Evolutionary conservation across 805 yeast species (phyloP), one percentile per base, ranked within the genome.

Genomic region (Schizosaccharomyces octosporus): DNA sequence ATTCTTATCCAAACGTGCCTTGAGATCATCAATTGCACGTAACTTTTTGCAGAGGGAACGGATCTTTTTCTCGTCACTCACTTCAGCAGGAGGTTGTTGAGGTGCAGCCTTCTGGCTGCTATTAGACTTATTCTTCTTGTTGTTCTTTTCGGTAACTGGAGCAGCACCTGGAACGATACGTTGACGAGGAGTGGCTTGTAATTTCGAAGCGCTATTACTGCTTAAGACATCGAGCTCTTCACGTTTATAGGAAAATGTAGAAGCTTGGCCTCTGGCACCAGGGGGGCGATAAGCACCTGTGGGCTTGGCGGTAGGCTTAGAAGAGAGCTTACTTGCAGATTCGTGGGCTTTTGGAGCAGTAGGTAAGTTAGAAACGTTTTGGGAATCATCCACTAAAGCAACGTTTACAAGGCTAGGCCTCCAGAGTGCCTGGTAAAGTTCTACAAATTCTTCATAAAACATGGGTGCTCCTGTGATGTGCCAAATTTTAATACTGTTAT

Each of bases 281-380:
- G 99, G 98, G 29, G 98, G 98, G 71, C 95, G 81, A 71, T 93
- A 93, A 54, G 97, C 97, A 61, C 96, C 95, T 41, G 80, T 78
- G 61, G 89, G 83, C 69, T 83, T 84, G 62, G 78, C 70, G 21
- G 75, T 71, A 43, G 66, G 63, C 68, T 74, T 65, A 69, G 78
- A 66, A 24, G 73, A 66, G 31, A 72, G 70, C 67, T 74, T 80
- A 55, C 76, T 74, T 24, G 88, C 95, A 55, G 86, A 80, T 62
- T 74, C 74, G 69, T 90, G 93, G 6, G 90, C 81, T 63, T 74
- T 76, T 51, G 84, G 80, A 13, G 70, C 67, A 41, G 69, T 66
- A 54, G 65, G 55, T 4, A 66, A n/a, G 29, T 61, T 54, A 48
- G 72, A 65, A 75, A 68, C 59, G 66, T 71, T 67, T 72, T 78